Conservation (phyloP, 2,329 filamentous ascomycete species). For the Trichoderma simmonsii region DNA sequence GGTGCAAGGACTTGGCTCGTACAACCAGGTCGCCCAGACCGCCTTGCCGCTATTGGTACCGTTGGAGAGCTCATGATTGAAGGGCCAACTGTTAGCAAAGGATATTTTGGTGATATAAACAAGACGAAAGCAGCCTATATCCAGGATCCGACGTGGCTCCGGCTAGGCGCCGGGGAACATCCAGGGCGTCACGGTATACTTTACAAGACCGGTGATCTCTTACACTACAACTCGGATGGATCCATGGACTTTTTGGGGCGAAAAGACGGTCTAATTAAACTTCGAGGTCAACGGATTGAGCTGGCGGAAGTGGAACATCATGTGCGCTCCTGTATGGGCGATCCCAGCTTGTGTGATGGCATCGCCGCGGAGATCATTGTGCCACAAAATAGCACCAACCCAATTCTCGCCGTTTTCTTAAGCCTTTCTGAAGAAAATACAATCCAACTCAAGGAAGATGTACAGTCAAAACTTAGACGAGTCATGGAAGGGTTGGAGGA, state of each 20-base stretch:
- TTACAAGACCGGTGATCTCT: constrained; percentile 14
- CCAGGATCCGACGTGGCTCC: constrained; percentile 18
- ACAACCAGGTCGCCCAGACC: constrained; percentile 6
- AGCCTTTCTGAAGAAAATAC: background rate
- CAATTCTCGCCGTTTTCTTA: constrained; percentile 10
- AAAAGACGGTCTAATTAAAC: constrained; percentile 6
- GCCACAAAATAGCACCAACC: constrained; percentile 6
- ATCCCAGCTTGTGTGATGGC: background rate
- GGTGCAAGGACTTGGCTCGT: constrained; percentile 13
- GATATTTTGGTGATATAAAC: constrained; percentile 21
- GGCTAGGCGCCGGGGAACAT: background rate
- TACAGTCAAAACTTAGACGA: background rate
- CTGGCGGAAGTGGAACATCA: constrained; percentile 11
- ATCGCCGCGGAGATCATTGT: constrained; percentile 11
- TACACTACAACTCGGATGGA: constrained; percentile 12
- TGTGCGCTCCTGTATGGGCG: background rate
- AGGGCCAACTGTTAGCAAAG: constrained; percentile 24
- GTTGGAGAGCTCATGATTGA: constrained; percentile 31
- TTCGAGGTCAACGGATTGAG: constrained; percentile 16
- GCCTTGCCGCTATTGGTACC: constrained; percentile 24
- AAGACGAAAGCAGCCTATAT: constrained; percentile 16
- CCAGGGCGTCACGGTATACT: constrained; percentile 1
- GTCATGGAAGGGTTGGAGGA: constrained; percentile 9
- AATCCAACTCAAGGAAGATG: background rate
- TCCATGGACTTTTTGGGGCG: constrained; percentile 10